Evolutionary conservation across 2,329 filamentous ascomycete genomes (phyloP), one percentile per base, ranked within the genome.

Genomic region (Ophidiomyces ophidiicola): DNA sequence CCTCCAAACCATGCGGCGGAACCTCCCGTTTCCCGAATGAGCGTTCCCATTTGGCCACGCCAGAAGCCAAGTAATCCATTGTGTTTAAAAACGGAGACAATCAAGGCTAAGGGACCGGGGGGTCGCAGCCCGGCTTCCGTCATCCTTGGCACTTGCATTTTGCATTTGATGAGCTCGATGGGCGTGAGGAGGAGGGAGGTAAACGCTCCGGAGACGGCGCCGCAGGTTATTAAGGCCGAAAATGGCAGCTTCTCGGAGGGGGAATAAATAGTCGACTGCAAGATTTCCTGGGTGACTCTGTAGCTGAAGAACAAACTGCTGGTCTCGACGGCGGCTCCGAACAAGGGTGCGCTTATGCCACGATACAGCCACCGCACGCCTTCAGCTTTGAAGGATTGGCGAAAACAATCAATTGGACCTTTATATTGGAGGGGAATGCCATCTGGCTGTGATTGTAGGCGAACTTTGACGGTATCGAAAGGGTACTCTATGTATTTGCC

Each of bases 401-500:
- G 74, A 63, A 98, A 94, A 64, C 90, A 96, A 64, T 98, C 90
- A 47, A 94, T 54, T 0, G 90, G 88, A 0, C 90, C 90, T 4
- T 67, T 76, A 61, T 94, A 96, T 44, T 74, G 78, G 14, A 87
- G 73, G 11, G 85, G 86, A 2, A 85, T 69, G 52, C 80, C 76
- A 59, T 88, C 81, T 23, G 86, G 83, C 60, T 96, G 88, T n/a
- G 88, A 90, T 60, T 98, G 90, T 7, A 98, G 74, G 28, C 90
- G 82, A 44, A 98, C 90, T 65, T 98, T 98, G 60, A 98, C 80
- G 0, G 90, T 98, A 63, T 98, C 90, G 63, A 98, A 98, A 17
- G 90, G 90, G 59, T 94, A 98, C 60, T 98, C 90, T 56, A 98
- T 88, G 59, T 88, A 84, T 67, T 96, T 98, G 46, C 88, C 88